Evolutionary conservation across 2,329 filamentous ascomycete genomes (phyloP), one percentile per base, ranked within the genome.

Genomic region (Calonectria naviculata): DNA sequence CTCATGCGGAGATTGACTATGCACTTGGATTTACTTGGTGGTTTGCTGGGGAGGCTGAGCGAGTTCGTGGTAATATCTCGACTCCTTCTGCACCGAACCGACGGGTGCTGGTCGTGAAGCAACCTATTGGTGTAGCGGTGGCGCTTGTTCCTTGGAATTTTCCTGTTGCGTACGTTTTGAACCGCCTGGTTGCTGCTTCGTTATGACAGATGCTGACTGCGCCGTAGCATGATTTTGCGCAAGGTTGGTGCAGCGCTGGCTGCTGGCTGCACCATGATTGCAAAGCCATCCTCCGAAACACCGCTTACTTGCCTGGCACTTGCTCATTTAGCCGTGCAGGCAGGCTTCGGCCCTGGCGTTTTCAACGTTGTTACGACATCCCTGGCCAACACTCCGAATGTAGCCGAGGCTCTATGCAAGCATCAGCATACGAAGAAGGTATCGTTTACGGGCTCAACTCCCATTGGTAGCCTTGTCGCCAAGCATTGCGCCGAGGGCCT

Each of bases 361-460:
- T 87, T 97, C 24, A 87, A 87, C 49, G 82, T 88, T 3, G 54
- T 88, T 61, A 85, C 85, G 0, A 87, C 86, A 0, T 85, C 82
- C n/a, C 74, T 86, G 8, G 80, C 79, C 0, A 84, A 85, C 60
- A 88, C 86, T 0, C 86, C 86, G 0, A 65, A 75, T 0, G 78
- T 88, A 2, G 84, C 83, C 12, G 86, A 87, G 77, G 83, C 84
- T 0, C 82, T 89, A 1, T 87, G 85, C 72, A 81, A 83, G 31
- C 85, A 88, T 68, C 82, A 82, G 0, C 68, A 82, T 0, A 83
- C 87, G 0, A 85, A 84, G 62, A 95, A 95, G 80, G 86, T 96
- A 66, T 93, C 92, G 67, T 97, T 96, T 76, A 96, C 94, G 0
- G 94, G 94, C 24, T 91, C 89, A 77, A 94, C 93, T 0, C 83